Conservation (phyloP, 768 basidiomycete genomes). For the Lactifluus subvellereus region DNA sequence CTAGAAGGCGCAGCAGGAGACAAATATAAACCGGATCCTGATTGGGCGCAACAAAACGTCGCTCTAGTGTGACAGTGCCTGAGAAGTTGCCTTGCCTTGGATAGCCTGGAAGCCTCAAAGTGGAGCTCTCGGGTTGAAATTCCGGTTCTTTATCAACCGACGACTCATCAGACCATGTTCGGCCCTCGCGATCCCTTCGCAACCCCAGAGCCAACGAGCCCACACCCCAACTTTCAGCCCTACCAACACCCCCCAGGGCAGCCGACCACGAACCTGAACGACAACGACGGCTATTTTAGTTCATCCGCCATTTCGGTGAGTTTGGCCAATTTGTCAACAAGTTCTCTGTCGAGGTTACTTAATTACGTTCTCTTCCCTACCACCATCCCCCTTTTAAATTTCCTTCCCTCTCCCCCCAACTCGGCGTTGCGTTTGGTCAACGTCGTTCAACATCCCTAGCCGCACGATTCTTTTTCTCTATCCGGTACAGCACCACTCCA, state of each 20-base stretch:
- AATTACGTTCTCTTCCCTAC: neutral
- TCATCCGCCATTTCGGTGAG: conserved; percentile 8
- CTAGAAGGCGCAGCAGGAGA: no score
- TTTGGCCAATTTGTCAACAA: no score
- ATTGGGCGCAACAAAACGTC: no score
- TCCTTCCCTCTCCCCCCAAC: neutral
- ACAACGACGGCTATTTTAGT: conserved; percentile 10
- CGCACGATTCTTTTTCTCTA: neutral
- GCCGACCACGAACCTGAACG: no score
- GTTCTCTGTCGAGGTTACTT: no score
- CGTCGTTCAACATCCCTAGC: conserved; percentile 4
- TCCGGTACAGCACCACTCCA: neutral
- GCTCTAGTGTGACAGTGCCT: no score
- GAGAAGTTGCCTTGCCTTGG: no score
- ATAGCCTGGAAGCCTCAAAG: no score
- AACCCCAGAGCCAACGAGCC: conserved; percentile 6
- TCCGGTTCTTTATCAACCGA: neutral
- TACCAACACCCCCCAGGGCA: neutral
- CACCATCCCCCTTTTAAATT: neutral
- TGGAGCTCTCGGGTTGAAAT: no score
- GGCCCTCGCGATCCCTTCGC: conserved; percentile 11
- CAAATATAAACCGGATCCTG: no score
- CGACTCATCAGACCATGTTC: neutral
- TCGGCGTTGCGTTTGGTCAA: neutral
- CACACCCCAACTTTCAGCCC: neutral